Evolutionary conservation across 495 filamentous ascomycete species (phyloP), one percentile per base, ranked within the genome.

Genomic region (Amphirosellinia nigrospora): DNA sequence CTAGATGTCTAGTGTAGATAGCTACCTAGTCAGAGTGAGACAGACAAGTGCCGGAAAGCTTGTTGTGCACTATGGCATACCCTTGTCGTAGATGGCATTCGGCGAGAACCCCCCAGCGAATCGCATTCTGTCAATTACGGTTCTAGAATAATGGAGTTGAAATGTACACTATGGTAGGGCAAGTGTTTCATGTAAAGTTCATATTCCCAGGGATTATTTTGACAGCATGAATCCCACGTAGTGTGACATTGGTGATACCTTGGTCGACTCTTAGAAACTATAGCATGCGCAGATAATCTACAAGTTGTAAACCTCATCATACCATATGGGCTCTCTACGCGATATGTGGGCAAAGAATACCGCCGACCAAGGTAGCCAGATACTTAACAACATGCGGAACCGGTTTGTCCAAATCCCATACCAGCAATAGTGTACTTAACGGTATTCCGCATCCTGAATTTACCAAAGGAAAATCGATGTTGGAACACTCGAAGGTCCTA

Each of bases 101-200:
- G 43, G 36, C 26, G 11, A 43, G 39, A 46, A n/a, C n/a, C 23
- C 28, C 41, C 23, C 41, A 11, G 61, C 61, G 43, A 34, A 23
- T 48, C 41, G 16, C 23, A 5, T 10, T 50, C 61, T 19, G 5
- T 5, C 41, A 26, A 26, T 28, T 28, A 48, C 32, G 41, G 41
- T 43, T 36, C 61, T 36, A 46, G 28, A 48, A 50, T 1, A 10
- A 19, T 50, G 9, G 59, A 43, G 8, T 46, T 15, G 13, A 36
- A 15, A 15, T 28, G 4, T 16, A 50, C 16, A 41, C 11, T 6
- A 65, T n/a, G 46, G 4, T n/a, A 65, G 34, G 46, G 4, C 30
- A 5, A 5, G 34, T 39, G 63, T 65, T 65, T 52, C 63, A 53
- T 15, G 6, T 52, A 65, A 46, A 65, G 39, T 46, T 53, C 26